These are phyloP conservation scores for Coemansia sp. DNA, from an alignment of 192 early-diverging fungal species.

Conservation along the genomic window DNA sequence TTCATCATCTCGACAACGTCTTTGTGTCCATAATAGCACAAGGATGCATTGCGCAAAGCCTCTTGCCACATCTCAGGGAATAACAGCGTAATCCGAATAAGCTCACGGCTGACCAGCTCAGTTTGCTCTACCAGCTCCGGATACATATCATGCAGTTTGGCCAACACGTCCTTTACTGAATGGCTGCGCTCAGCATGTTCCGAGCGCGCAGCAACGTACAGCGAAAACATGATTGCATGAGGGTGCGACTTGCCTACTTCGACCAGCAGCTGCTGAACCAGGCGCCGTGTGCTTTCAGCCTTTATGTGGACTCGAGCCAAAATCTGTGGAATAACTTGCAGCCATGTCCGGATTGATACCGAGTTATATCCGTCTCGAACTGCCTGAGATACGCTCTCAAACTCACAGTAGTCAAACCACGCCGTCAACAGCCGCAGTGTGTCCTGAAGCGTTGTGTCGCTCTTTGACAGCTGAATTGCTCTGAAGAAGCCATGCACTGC, in stretches of 20 bases:
- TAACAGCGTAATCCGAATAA: conserved; percentile 93
- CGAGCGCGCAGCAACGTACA: conserved; percentile 94
- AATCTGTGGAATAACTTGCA: conserved; percentile 98
- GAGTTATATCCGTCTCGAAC: conserved; percentile 82
- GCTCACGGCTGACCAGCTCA: conserved; percentile 89
- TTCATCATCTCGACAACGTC: conserved; percentile 93
- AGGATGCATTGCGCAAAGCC: no score
- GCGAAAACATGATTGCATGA: conserved; percentile 95
- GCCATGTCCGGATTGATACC: conserved; percentile 91
- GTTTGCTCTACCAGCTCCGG: conserved; percentile 86
- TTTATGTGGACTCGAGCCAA: conserved; percentile 94
- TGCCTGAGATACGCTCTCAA: conserved; percentile 83
- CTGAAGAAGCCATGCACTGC: conserved; percentile 92
- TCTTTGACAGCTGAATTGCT: conserved; percentile 88
- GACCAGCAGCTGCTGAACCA: conserved; percentile 87
- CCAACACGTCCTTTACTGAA: conserved; percentile 86
- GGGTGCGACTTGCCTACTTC: conserved; percentile 96
- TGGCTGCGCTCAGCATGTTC: conserved; percentile 64
- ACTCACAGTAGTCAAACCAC: conserved; percentile 96
- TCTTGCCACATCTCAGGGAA: conserved; percentile 95
- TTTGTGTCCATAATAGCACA: conserved; percentile 8
- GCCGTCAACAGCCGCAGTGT: conserved; percentile 90
- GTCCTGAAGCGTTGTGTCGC: conserved; percentile 89
- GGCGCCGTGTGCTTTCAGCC: conserved; percentile 72
- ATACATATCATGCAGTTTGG: conserved; percentile 84